Evolutionary conservation across 768 basidiomycete species (phyloP), one percentile per base, ranked within the genome.

Genomic region (Phallus indusiatus): DNA sequence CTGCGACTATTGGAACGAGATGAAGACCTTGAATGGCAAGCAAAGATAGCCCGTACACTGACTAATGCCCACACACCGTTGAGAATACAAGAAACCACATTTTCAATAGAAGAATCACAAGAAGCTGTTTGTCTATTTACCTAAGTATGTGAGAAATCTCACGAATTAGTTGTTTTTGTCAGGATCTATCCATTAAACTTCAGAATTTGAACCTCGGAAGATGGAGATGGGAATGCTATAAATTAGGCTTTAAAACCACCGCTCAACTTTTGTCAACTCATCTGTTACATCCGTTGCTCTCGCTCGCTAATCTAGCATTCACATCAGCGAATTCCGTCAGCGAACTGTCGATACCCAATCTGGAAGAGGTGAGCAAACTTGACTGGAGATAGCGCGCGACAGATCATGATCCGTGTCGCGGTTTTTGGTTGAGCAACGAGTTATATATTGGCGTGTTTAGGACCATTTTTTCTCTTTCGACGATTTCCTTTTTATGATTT

Each of bases 181-280:
- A 91, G 88, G 88, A 91, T 67, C 65, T 86, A 22, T 79, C 85
- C 4, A 76, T 88, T 59, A 76, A 79, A 64, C 63, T 90, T 35
- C 79, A 81, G 64, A 80, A 75, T 61, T 77, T 78, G 21, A 68
- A 71, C 9, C 35, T 46, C 37, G 85, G 88, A 71, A 83, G 81
- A 74, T 91, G 88, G 88, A 76, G 79, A 72, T 91, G 89, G 89
- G 86, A 90, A 69, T 78, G 83, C 16, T 80, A 77, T 68, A 79
- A 77, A 63, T 67, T 86, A 37, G 86, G 87, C 8, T 74, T 82
- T 67, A 84, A 76, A 68, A 64, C 70, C 34, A 85, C 88, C 36
- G 81, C 89, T 60, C 85, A 88, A 54, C 74, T 89, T 56, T 76
- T 91, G 54, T 90, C 89, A 61, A 85, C 78, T 63, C 89, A 91